These are phyloP conservation scores for Solanum hybrid DNA, from an alignment of 305 asterid species.

Conservation along the genomic window DNA sequence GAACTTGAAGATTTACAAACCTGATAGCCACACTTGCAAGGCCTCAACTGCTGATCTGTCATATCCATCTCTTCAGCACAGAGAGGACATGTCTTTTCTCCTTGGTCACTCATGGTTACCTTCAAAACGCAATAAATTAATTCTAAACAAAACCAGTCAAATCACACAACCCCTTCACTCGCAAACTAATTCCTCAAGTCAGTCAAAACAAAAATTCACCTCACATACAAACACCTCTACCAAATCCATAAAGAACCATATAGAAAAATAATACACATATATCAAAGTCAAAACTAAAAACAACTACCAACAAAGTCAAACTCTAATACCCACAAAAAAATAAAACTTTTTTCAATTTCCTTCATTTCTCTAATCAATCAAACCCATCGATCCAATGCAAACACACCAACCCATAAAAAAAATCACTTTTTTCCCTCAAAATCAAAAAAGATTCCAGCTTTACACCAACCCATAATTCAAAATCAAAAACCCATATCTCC, in stretches of 20 bases:
- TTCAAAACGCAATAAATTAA: slow-evolving; percentile 15
- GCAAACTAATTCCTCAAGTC: background rate
- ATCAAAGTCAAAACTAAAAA: background rate
- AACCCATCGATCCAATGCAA: background rate
- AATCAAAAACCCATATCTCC: background rate
- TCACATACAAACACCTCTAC: background rate
- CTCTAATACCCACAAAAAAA: background rate
- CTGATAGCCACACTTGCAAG: slow-evolving; percentile 98
- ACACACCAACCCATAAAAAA: background rate
- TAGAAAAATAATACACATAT: background rate
- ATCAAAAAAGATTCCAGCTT: background rate
- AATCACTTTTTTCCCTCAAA: background rate
- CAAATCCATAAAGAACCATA: background rate
- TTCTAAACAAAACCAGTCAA: background rate
- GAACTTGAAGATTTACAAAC: slow-evolving; percentile 23
- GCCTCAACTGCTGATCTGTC: slow-evolving; percentile 97
- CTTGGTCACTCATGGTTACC: slow-evolving; percentile 86
- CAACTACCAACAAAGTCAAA: background rate
- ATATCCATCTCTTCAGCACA: slow-evolving; percentile 99
- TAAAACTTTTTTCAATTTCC: background rate
- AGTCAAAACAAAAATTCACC: background rate
- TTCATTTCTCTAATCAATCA: background rate
- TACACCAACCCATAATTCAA: background rate
- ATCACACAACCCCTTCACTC: background rate
- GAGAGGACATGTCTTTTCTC: slow-evolving; percentile 95